Evolutionary conservation across 768 basidiomycete genomes (phyloP).

Genomic region (Pisolithus sp.): DNA sequence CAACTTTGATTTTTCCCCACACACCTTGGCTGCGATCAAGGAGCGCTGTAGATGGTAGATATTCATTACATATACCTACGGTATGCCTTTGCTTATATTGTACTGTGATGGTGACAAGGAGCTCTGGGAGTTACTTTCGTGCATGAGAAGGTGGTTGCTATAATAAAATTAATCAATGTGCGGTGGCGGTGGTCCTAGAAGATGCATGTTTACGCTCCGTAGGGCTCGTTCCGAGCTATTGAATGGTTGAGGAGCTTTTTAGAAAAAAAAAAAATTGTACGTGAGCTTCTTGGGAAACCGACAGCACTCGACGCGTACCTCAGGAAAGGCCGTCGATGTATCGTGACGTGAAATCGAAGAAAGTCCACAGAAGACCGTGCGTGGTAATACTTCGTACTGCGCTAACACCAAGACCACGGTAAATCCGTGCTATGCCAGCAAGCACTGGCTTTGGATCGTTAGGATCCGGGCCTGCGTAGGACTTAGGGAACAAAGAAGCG

Average conservation of each 20-base stretch:
- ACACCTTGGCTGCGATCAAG: too few relatives aligned
- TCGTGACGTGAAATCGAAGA: constrained; percentile 74
- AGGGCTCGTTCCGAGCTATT: too few relatives aligned
- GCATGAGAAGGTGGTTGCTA: constrained; percentile 12
- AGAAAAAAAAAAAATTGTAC: neutral
- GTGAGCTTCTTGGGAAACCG: neutral
- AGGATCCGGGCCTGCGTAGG: constrained; percentile 64
- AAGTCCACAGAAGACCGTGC: constrained; percentile 89
- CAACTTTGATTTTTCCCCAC: too few relatives aligned
- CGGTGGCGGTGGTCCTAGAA: neutral
- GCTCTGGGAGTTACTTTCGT: constrained; percentile 16
- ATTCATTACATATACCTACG: constrained; percentile 1
- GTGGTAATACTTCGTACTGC: constrained; percentile 89
- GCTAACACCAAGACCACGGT: constrained; percentile 91
- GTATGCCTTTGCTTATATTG: constrained; percentile 5
- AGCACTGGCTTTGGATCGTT: constrained; percentile 68
- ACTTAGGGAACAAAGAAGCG: neutral
- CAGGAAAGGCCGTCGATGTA: constrained; percentile 62
- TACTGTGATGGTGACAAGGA: constrained; percentile 6
- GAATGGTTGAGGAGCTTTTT: neutral
- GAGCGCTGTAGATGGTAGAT: constrained; percentile 1
- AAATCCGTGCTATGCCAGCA: constrained; percentile 76
- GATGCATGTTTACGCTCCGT: neutral
- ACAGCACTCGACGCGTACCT: neutral
- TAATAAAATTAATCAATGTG: constrained; percentile 11